These are phyloP conservation scores for Globisporangium iwayamae DNA, from an alignment of 352 stramenopile species.

Conservation along the genomic window DNA sequence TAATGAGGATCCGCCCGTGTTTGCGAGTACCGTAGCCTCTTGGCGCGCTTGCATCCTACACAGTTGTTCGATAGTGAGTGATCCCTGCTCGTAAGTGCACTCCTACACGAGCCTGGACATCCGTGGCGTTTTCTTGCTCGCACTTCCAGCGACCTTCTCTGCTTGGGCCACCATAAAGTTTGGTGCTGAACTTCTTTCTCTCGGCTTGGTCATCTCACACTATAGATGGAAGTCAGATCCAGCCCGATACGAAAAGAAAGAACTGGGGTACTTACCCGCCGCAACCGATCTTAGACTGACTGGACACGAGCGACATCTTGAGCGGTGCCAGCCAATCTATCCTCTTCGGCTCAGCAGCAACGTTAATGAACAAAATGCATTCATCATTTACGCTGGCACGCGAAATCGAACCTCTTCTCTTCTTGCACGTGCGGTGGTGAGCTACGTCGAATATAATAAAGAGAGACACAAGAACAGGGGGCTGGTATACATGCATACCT, in stretches of 20 bases:
- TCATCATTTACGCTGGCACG: neutral
- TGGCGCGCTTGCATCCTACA: neutral
- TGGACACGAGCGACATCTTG: neutral
- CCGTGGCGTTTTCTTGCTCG: neutral
- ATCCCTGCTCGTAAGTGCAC: neutral
- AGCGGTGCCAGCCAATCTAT: neutral
- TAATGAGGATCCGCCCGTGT: neutral
- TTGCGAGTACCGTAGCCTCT: neutral
- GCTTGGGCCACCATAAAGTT: too few species aligned
- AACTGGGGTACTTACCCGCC: neutral
- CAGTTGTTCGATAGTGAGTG: neutral
- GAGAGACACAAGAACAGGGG: neutral
- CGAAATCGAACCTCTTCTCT: neutral
- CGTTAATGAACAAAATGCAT: constrained; percentile 11
- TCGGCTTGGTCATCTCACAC: neutral
- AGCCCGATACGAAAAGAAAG: neutral
- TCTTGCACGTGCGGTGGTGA: neutral
- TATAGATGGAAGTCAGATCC: neutral
- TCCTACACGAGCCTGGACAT: neutral
- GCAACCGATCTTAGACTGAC: neutral
- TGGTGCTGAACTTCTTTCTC: neutral
- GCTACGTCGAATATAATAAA: constrained; percentile 8
- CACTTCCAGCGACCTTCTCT: neutral
- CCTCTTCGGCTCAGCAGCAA: neutral
- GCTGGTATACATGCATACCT: neutral